These are phyloP conservation scores for Scleromitrula shiraiana DNA, from an alignment of 2,329 filamentous ascomycete genomes.

Conservation along the genomic window DNA sequence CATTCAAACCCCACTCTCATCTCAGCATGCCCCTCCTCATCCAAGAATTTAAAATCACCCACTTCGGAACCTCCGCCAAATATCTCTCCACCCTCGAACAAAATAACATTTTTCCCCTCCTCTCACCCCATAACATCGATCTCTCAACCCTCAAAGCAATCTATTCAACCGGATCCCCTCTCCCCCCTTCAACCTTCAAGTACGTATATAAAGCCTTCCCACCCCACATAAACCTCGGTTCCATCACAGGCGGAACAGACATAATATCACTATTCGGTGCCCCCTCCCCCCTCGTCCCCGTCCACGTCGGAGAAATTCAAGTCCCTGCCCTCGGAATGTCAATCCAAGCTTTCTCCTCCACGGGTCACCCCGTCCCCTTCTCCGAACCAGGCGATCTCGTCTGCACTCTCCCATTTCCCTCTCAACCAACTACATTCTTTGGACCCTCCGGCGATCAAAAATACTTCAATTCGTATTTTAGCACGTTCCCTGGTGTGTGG, in stretches of 20 bases:
- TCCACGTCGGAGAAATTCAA: conserved; percentile 67
- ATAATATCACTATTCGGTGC: conserved; percentile 93
- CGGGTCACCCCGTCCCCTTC: conserved; percentile 33
- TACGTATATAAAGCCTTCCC: conserved; percentile 77
- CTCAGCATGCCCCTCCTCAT: conserved; percentile 78
- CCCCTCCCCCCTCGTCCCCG: conserved; percentile 67
- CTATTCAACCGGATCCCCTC: conserved; percentile 86
- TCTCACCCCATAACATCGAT: conserved; percentile 37
- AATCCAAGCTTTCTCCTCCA: conserved; percentile 51
- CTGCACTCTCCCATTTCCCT: conserved; percentile 79
- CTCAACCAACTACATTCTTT: conserved; percentile 87
- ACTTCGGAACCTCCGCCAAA: conserved; percentile 91
- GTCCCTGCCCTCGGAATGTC: conserved; percentile 73
- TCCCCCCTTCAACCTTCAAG: conserved; percentile 86
- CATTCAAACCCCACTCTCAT: conserved; percentile 72
- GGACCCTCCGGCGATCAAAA: conserved; percentile 60
- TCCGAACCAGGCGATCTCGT: conserved; percentile 80
- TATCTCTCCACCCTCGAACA: conserved; percentile 90
- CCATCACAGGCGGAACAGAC: conserved; percentile 93
- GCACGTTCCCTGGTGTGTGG: conserved; percentile 71
- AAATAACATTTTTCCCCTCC: conserved; percentile 51
- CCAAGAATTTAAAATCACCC: conserved; percentile 72
- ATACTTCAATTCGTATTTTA: conserved; percentile 82
- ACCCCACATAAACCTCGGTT: conserved; percentile 71
- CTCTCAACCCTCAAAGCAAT: conserved; percentile 68